These are phyloP conservation scores for Salvia splendens DNA, from an alignment of 257 asterid species.

Conservation along the genomic window DNA sequence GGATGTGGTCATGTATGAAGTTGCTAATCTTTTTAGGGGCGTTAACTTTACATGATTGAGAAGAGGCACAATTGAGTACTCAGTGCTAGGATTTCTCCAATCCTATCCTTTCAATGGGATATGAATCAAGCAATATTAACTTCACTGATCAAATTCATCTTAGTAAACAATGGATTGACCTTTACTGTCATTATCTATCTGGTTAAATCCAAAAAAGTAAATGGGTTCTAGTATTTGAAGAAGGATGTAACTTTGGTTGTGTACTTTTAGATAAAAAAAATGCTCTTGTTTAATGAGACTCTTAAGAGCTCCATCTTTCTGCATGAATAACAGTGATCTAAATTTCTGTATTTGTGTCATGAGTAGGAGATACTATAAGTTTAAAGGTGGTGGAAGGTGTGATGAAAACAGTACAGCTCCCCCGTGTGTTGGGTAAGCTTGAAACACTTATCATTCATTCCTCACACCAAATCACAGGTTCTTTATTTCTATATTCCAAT, in stretches of 20 bases:
- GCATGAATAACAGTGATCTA: constrained; percentile 1
- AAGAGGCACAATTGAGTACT: no score
- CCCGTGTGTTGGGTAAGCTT: constrained; percentile 89
- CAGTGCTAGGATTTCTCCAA: no score
- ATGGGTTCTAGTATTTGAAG: neutral
- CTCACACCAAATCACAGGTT: neutral
- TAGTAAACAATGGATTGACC: no score
- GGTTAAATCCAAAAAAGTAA: no score
- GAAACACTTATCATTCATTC: neutral
- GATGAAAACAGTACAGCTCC: constrained; percentile 70
- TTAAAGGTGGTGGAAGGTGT: constrained; percentile 62
- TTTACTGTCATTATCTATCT: no score
- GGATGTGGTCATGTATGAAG: neutral
- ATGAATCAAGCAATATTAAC: no score
- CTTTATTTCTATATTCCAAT: neutral
- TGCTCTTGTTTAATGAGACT: neutral
- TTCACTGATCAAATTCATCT: no score
- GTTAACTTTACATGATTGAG: no score
- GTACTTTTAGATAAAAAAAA: neutral
- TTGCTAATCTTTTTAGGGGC: neutral
- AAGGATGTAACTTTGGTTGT: neutral
- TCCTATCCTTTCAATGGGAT: no score
- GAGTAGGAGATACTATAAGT: constrained; percentile 67
- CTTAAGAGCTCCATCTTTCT: neutral
- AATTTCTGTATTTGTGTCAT: neutral